phyloP scores from a whole-genome alignment of 345 rosid species.

The Sisymbrium altissimum region DNA sequence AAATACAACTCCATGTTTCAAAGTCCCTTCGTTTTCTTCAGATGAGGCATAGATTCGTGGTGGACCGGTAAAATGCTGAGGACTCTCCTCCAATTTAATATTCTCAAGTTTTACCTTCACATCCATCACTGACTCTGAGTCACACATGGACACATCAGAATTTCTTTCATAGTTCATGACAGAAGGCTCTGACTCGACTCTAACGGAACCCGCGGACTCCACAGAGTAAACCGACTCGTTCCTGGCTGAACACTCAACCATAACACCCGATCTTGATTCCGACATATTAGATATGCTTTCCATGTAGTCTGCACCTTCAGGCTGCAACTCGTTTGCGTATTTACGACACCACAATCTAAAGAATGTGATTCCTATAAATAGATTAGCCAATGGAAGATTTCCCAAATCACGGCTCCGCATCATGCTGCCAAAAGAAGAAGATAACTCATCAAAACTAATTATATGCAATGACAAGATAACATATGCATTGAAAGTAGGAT shows the following conservation, averaged over 20 bases:
- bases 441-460: background rate
- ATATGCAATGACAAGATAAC: background rate
- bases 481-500: background rate
- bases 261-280: constrained; percentile 28
- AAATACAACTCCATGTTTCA: constrained; percentile 35
- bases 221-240: constrained; percentile 31
- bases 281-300: constrained; percentile 34
- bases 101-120: constrained; percentile 31
- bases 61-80: constrained; percentile 20
- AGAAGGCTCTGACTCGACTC: constrained; percentile 53
- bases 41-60: constrained; percentile 41
- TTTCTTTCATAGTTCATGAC: constrained; percentile 50
- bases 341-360: constrained; percentile 57
- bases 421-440: constrained; percentile 45
- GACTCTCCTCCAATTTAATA: constrained; percentile 7
- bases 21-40: constrained; percentile 45
- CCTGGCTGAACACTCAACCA: constrained; percentile 30
- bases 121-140: constrained; percentile 11
- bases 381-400: constrained; percentile 45
- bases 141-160: constrained; percentile 13
- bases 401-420: constrained; percentile 49
- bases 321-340: constrained; percentile 42
- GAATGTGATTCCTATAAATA: constrained; percentile 60
- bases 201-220: constrained; percentile 35
- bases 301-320: constrained; percentile 28